These are phyloP conservation scores for Buddleja alternifolia DNA, from an alignment of 257 asterid species.

Conservation along the genomic window DNA sequence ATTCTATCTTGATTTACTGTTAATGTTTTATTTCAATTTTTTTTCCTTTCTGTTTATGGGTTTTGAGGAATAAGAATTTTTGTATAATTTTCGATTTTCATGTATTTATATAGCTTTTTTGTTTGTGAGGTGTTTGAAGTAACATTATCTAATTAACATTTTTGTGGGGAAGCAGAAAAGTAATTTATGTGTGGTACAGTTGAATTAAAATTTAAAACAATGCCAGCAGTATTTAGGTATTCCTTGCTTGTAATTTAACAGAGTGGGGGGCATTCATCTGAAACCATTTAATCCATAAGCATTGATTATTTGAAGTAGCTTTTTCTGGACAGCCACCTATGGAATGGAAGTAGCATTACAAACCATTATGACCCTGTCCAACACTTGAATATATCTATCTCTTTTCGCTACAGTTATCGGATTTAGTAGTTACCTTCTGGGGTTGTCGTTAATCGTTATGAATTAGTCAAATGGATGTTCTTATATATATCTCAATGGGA, in stretches of 20 bases:
- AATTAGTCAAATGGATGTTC: not conserved
- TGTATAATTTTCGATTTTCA: not conserved
- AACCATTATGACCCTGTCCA: slow-evolving; percentile 15
- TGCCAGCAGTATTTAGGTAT: slow-evolving; percentile 24
- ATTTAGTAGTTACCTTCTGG: not conserved
- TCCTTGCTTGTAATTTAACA: slow-evolving; percentile 8
- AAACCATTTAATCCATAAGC: slow-evolving; percentile 20
- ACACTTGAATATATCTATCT: not conserved
- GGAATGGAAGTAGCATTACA: not conserved
- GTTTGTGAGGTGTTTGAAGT: not conserved
- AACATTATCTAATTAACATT: not conserved
- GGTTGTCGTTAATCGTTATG: not conserved
- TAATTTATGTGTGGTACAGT: slow-evolving; percentile 9
- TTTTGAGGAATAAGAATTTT: not conserved
- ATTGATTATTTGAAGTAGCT: slow-evolving; percentile 9
- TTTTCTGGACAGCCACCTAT: slow-evolving; percentile 10
- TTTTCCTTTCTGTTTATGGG: not conserved
- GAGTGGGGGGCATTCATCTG: slow-evolving; percentile 1
- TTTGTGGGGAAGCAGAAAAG: slow-evolving; percentile 2
- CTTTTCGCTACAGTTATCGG: not conserved
- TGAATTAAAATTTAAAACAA: slow-evolving; percentile 5
- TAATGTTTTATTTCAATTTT: not conserved
- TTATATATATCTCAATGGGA: not conserved
- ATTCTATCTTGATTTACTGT: not conserved
- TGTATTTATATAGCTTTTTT: not conserved